Evolutionary conservation across 164 flowering plant species (phyloP), one percentile per base, ranked within the genome.

Genomic region (Sextonia rubra): DNA sequence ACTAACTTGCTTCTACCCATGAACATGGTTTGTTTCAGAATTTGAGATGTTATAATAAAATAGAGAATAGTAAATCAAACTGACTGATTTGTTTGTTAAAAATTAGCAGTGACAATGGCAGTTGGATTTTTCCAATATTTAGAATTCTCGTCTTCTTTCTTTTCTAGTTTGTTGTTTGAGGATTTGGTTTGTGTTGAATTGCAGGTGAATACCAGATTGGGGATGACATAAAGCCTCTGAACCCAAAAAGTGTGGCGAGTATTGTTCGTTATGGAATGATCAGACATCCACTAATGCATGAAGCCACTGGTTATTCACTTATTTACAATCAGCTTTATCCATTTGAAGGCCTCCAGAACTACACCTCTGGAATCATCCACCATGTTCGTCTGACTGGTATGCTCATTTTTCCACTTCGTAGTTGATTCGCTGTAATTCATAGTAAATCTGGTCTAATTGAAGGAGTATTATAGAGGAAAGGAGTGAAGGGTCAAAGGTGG

Each of bases 151-250:
- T 23, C 27, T 24, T 9, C 27, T 29, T 26, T 29, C 11, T 26
- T 64, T 64, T 64, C 14, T 1, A 6, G 20, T 64, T 15, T 24
- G 11, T 18, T 15, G 32, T 27, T 64, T 64, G 20, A 64, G 67
- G 67, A 26, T 29, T 64, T 29, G 47, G 44, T 3, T 73, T 24
- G 29, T 69, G 64, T 60, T 15, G 23, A 60, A 63, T 15, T 83
- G 78, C 90, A 93, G 99, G 99, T 69, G 92, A 93, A 18, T 91
- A 29, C 65, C 97, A 91, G 79, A 93, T 93, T 75, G 99, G 99
- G 8, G 73, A 86, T 22, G 67, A 84, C 71, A 84, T 90, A 68
- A 80, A 81, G 72, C 94, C 94, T 24, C 75, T 91, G 62, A 80
- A 93, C 75, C 98, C 98, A 6, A 37, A 82, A 66, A 73, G 64